Evolutionary conservation across 306 rosid genomes (phyloP).

Genomic region (Pachyrhizus erosus): DNA sequence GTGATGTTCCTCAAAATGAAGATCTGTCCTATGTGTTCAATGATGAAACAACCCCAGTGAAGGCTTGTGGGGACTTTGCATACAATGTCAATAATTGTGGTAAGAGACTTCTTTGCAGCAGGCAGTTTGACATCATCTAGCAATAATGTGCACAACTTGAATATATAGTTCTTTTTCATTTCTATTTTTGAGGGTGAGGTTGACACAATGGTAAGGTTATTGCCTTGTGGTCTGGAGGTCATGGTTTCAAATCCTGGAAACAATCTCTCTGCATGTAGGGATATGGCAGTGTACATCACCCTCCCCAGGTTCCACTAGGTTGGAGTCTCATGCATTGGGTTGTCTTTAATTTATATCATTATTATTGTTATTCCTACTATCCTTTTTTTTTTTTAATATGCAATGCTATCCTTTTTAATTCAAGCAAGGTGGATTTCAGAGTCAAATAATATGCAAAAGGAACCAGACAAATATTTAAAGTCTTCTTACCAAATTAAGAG

Average conservation of each 20-base stretch:
- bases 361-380: constrained; percentile 9
- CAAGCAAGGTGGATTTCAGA: constrained; percentile 56
- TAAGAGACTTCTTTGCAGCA: constrained; percentile 31
- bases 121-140: constrained; percentile 5
- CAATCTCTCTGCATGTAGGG: background rate
- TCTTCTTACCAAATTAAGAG: constrained; percentile 76
- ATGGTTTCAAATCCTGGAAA: background rate
- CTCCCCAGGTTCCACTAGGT: background rate
- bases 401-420: constrained; percentile 32
- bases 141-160: constrained; percentile 16
- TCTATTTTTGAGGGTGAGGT: background rate
- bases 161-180: background rate
- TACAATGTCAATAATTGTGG: constrained; percentile 59
- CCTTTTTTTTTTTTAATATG: background rate
- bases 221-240: background rate
- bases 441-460: constrained; percentile 62
- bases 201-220: background rate
- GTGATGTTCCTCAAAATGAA: constrained; percentile 62
- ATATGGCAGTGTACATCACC: background rate
- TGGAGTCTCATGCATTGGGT: background rate
- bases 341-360: background rate
- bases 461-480: constrained; percentile 56
- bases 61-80: constrained; percentile 80
- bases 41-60: constrained; percentile 90
- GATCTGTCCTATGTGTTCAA: constrained; percentile 73